Percentiles rank a stretch among this genome's conserved stretches.
Conservation (phyloP, 2,329 filamentous ascomycete species). For the Gnomoniopsis smithogilvyi region DNA sequence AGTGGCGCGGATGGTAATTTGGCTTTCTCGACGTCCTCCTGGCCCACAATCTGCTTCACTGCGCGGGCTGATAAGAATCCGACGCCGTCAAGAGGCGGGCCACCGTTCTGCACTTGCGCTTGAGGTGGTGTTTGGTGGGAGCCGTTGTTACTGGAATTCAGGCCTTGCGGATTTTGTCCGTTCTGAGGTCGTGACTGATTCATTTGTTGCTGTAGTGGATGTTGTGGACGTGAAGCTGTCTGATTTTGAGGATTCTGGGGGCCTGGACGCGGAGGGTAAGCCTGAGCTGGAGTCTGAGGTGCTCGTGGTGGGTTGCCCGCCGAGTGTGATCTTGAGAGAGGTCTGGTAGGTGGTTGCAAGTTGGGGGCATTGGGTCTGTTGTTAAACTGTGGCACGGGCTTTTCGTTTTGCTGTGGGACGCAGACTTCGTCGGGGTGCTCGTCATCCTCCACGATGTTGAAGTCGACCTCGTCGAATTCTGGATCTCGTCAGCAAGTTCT, state of each 20-base stretch:
- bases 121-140: slow-evolving; percentile 23
- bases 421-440: slow-evolving; percentile 76
- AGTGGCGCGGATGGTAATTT: slow-evolving; percentile 39
- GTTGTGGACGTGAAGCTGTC: slow-evolving; percentile 16
- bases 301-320: slow-evolving; percentile 27
- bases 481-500: slow-evolving; percentile 32
- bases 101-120: slow-evolving; percentile 20
- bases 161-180: neutral
- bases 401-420: slow-evolving; percentile 41
- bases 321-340: slow-evolving; percentile 28
- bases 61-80: slow-evolving; percentile 72
- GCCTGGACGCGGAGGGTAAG: slow-evolving; percentile 5
- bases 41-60: slow-evolving; percentile 48
- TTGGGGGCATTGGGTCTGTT: slow-evolving; percentile 24
- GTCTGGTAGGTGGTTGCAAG: slow-evolving; percentile 37
- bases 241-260: slow-evolving; percentile 19
- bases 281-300: slow-evolving; percentile 30
- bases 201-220: slow-evolving; percentile 19
- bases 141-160: slow-evolving; percentile 18
- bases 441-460: slow-evolving; percentile 64
- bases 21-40: slow-evolving; percentile 40
- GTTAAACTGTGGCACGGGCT: slow-evolving; percentile 26
- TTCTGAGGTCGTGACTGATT: slow-evolving; percentile 23
- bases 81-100: slow-evolving; percentile 37
- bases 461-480: slow-evolving; percentile 76